Conservation (phyloP, 2,329 filamentous ascomycete species). For the Neopestalotiopsis rosae region DNA sequence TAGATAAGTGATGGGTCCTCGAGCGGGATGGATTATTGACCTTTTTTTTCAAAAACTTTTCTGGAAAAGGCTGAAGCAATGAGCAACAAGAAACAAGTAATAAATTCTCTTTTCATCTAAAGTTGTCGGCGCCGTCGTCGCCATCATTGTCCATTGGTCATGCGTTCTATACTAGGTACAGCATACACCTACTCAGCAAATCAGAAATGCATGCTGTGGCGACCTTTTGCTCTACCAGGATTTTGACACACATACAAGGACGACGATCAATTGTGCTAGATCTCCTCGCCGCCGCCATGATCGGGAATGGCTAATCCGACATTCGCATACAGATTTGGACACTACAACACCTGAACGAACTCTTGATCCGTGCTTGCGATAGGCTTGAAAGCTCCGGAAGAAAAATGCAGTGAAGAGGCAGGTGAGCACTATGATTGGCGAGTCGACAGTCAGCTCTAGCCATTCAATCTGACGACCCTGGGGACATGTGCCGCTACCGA, state of each 20-base stretch:
- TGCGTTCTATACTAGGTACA: constrained; percentile 13
- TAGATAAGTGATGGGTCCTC: constrained; percentile 17
- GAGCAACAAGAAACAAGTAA: background rate
- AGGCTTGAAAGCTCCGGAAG: constrained; percentile 25
- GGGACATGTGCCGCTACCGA: constrained; percentile 20
- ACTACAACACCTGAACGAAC: constrained; percentile 35
- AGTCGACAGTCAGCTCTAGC: constrained; percentile 30
- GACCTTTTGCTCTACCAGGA: background rate
- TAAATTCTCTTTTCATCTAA: background rate
- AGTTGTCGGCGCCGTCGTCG: background rate
- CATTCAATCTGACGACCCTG: constrained; percentile 32
- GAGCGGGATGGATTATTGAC: constrained; percentile 3
- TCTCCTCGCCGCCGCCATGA: constrained; percentile 4
- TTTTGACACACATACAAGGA: background rate
- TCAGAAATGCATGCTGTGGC: background rate
- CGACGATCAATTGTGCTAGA: constrained; percentile 12
- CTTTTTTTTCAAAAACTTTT: background rate
- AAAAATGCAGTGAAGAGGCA: constrained; percentile 25
- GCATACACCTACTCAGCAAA: background rate
- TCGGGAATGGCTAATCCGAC: constrained; percentile 18
- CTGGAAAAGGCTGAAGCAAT: background rate
- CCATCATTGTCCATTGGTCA: background rate
- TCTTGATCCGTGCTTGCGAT: constrained; percentile 40
- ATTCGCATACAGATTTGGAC: constrained; percentile 33
- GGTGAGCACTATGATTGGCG: constrained; percentile 37